A percentile compares a stretch with the other conserved stretches of the same genome.
These are phyloP conservation scores for Coccomyxa subellipsoidea DNA, from an alignment of 163 green algal species.

Conservation along the genomic window DNA sequence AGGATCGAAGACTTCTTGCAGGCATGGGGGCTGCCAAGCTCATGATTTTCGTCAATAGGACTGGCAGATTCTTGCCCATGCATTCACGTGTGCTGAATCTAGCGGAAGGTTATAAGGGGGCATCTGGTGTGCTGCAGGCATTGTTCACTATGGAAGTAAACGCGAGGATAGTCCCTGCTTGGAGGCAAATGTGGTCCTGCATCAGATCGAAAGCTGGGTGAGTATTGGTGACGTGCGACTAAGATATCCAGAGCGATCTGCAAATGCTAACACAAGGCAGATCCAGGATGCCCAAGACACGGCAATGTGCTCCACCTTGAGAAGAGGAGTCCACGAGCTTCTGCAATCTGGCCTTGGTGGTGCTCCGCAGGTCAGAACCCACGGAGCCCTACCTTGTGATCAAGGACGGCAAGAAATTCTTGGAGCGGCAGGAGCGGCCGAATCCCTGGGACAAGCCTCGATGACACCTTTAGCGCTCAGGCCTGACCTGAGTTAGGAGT, in stretches of 20 bases:
- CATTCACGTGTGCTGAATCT: too few species aligned
- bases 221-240: background rate
- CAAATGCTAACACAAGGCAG: too few species aligned
- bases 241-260: too few species aligned
- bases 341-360: background rate
- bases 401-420: background rate
- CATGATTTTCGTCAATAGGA: too few species aligned
- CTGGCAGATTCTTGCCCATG: too few species aligned
- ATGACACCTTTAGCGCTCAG: background rate
- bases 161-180: background rate
- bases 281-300: too few species aligned
- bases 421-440: background rate
- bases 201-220: background rate
- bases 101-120: too few species aligned
- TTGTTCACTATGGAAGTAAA: background rate
- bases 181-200: background rate
- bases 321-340: too few species aligned
- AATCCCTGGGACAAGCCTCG: background rate
- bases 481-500: too few species aligned
- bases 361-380: background rate
- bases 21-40: background rate
- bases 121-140: background rate
- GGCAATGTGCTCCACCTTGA: too few species aligned
- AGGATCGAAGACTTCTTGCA: constrained; percentile 4
- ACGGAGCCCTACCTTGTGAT: background rate